Evolutionary conservation across 2,329 filamentous ascomycete genomes (phyloP).

Genomic region (Cladosporium halotolerans): DNA sequence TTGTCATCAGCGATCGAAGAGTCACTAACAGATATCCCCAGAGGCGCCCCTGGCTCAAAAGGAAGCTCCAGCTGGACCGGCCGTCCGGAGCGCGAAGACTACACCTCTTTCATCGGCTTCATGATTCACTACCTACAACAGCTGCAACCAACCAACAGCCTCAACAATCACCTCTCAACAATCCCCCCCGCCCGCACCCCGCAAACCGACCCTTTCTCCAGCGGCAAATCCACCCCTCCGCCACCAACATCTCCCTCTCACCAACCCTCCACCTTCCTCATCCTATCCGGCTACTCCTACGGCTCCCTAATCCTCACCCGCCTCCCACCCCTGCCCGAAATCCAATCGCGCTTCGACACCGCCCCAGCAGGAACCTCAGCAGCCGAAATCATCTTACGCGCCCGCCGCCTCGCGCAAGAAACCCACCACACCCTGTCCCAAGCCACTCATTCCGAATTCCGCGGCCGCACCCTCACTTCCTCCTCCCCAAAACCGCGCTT

Average conservation of each 20-base stretch:
- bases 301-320: slow-evolving; percentile 74
- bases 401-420: slow-evolving; percentile 60
- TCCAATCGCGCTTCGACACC: slow-evolving; percentile 55
- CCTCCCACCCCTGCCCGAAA: slow-evolving; percentile 53
- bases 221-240: background rate
- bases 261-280: slow-evolving; percentile 25
- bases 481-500: slow-evolving; percentile 2
- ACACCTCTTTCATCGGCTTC: slow-evolving; percentile 75
- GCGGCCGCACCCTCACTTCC: slow-evolving; percentile 24
- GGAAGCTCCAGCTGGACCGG: slow-evolving; percentile 84
- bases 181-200: background rate
- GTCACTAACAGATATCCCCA: slow-evolving; percentile 32
- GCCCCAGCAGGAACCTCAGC: slow-evolving; percentile 52
- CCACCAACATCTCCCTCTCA: background rate
- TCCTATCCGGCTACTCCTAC: slow-evolving; percentile 84
- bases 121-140: slow-evolving; percentile 65
- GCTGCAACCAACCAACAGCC: slow-evolving; percentile 30
- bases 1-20: background rate
- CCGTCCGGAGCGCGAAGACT: slow-evolving; percentile 74
- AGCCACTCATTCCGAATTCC: slow-evolving; percentile 24
- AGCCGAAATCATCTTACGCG: slow-evolving; percentile 64
- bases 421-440: slow-evolving; percentile 46
- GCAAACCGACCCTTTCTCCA: background rate
- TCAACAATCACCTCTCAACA: background rate
- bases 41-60: slow-evolving; percentile 68